Conservation (phyloP, 2,329 filamentous ascomycete species). For the Neofusicoccum cordaticola region DNA sequence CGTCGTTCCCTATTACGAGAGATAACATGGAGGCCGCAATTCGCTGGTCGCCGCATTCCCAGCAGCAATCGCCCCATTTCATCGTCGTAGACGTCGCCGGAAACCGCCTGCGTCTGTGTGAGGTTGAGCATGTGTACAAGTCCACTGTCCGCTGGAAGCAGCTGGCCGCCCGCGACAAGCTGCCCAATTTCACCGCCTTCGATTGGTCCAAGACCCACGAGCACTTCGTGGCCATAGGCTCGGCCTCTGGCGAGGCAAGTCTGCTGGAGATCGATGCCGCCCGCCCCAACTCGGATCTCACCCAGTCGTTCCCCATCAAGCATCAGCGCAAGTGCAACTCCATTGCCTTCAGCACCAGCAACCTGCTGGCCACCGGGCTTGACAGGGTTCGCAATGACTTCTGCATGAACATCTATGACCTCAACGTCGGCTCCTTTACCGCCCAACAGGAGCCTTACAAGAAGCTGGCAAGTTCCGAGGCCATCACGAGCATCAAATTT, state of each 20-base stretch:
- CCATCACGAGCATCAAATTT: constrained; percentile 80
- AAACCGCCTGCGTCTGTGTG: constrained; percentile 58
- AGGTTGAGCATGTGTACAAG: constrained; percentile 38
- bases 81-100: constrained; percentile 60
- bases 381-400: constrained; percentile 79
- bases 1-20: neutral
- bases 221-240: constrained; percentile 71
- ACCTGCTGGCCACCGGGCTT: constrained; percentile 71
- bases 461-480: constrained; percentile 61
- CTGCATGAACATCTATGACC: constrained; percentile 79
- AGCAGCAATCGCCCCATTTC: constrained; percentile 53
- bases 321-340: constrained; percentile 77
- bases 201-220: constrained; percentile 63
- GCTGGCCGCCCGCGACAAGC: constrained; percentile 52
- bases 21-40: constrained; percentile 58
- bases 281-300: constrained; percentile 34
- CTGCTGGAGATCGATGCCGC: constrained; percentile 70
- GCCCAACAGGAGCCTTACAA: constrained; percentile 52
- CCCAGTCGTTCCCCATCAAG: constrained; percentile 69
- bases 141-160: constrained; percentile 51
- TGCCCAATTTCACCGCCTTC: constrained; percentile 62
- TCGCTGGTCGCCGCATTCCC: constrained; percentile 61
- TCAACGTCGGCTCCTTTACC: constrained; percentile 56
- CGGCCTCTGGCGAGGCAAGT: constrained; percentile 71
- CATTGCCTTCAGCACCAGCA: constrained; percentile 73